These are phyloP conservation scores for Barbatosphaeria neglecta DNA, from an alignment of 495 filamentous ascomycete species.

Conservation along the genomic window DNA sequence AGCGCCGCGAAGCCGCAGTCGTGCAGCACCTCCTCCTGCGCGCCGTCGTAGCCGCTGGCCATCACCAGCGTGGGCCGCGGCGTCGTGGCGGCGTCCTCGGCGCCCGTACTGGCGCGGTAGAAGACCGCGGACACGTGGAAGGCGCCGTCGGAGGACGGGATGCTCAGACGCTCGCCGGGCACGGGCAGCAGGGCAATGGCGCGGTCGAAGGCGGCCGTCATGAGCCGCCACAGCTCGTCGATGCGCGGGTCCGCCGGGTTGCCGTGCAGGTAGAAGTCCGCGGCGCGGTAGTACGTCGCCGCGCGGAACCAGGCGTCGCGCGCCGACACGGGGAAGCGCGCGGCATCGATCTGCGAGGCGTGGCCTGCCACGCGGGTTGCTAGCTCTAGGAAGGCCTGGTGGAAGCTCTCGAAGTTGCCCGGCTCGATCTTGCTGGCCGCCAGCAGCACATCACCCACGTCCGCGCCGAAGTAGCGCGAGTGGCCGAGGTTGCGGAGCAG, in stretches of 20 bases:
- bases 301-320: slow-evolving; percentile 25
- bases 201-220: slow-evolving; percentile 53
- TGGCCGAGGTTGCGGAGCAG: slow-evolving; percentile 10
- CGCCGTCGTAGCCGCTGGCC: slow-evolving; percentile 28
- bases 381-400: slow-evolving; percentile 13
- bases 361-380: slow-evolving; percentile 8
- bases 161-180: slow-evolving; percentile 22
- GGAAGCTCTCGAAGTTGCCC: slow-evolving; percentile 22
- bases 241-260: slow-evolving; percentile 22
- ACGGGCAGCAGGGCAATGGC: slow-evolving; percentile 28
- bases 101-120: slow-evolving; percentile 8
- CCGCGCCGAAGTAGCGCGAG: slow-evolving; percentile 13
- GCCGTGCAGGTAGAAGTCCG: slow-evolving; percentile 30
- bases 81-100: slow-evolving; percentile 1
- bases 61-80: slow-evolving; percentile 28
- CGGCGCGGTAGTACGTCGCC: slow-evolving; percentile 30
- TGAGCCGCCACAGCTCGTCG: slow-evolving; percentile 56
- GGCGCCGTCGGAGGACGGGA: slow-evolving; percentile 18
- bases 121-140: slow-evolving; percentile 22
- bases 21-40: slow-evolving; percentile 35
- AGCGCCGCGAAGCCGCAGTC: slow-evolving; percentile 17
- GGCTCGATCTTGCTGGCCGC: slow-evolving; percentile 19
- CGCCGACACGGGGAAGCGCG: slow-evolving; percentile 15
- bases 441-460: slow-evolving; percentile 24
- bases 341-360: slow-evolving; percentile 5